These are phyloP conservation scores for Cordyceps farinosa DNA, from an alignment of 2,329 filamentous ascomycete genomes.

Conservation along the genomic window DNA sequence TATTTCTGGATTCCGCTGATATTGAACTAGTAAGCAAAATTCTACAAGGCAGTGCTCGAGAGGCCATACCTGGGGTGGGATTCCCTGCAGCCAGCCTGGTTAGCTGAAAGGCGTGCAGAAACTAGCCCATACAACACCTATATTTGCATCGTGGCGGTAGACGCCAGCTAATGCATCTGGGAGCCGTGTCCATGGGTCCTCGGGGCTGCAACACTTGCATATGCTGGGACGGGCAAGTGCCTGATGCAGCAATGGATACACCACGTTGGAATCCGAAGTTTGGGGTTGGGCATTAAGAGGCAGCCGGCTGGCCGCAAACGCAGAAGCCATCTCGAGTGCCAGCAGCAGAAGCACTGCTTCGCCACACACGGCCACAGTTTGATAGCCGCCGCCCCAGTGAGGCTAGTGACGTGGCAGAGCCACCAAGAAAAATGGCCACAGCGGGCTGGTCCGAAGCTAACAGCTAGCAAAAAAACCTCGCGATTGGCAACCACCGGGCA, in stretches of 20 bases:
- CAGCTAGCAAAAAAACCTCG: not conserved
- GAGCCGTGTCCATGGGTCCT: constrained; percentile 2
- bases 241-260: constrained; percentile 11
- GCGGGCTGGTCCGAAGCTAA: constrained; percentile 17
- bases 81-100: constrained; percentile 5
- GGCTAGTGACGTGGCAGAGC: constrained; percentile 46
- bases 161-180: constrained; percentile 3
- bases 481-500: not conserved
- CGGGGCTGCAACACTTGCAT: constrained; percentile 20
- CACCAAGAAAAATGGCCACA: not conserved
- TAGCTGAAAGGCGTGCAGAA: constrained; percentile 10
- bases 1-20: constrained; percentile 8
- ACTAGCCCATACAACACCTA: not conserved
- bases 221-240: constrained; percentile 10
- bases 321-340: constrained; percentile 4
- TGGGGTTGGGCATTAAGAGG: constrained; percentile 16
- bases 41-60: not conserved
- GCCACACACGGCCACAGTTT: constrained; percentile 32
- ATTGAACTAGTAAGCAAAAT: not conserved
- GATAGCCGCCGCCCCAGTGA: constrained; percentile 27
- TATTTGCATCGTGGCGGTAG: constrained; percentile 1
- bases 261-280: constrained; percentile 20
- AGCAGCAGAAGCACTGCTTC: constrained; percentile 30
- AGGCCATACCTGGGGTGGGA: not conserved
- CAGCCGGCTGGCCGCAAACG: constrained; percentile 3